Evolutionary conservation across 257 asterid genomes (phyloP), one percentile per base, ranked within the genome.

Genomic region (Cinchona pubescens): DNA sequence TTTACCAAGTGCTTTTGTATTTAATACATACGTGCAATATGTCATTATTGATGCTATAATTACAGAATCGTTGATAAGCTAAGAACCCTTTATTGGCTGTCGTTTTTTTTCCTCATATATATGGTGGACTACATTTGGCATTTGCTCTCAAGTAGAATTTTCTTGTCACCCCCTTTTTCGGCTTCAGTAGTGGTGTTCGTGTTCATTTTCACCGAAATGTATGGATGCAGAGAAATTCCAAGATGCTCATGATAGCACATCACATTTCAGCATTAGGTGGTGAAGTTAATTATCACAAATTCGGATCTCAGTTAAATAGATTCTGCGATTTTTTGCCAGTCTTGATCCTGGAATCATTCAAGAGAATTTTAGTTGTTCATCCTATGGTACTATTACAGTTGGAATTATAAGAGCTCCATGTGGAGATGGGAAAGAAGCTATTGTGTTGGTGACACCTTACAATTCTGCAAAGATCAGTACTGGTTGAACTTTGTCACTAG

Each of bases 391-490:
- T 73, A 95, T 87, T 78, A 91, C 97, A 21, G 88, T 92, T 77
- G 98, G 99, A 76, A 88, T 92, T 71, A 79, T 91, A 79, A 91
- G 99, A 83, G 99, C 99, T 66, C 96, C 96, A 23, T 94, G 84
- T 74, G 97, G 98, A 42, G 98, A 95, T 61, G 97, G 98, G 58
- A 95, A 95, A 81, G 99, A 95, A 90, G 91, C 98, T 81, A 90
- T 95, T 79, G 96, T 95, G 42, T 74, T 95, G 78, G 97, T 91
- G 79, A 91, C 99, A 66, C 97, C 99, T 68, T 95, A 92, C 85
- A 92, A 92, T 82, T 82, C 98, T 27, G 46, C 75, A 53, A 90
- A 83, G 74, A 79, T 89, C 81, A 82, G 85, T 65, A 71, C 30
- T 15, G 88, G 89, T n/a, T 96, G 91, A 87, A 96, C 92, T 77